phyloP scores from a whole-genome alignment of 73 alveolate species.

The Blepharisma japonicum region DNA sequence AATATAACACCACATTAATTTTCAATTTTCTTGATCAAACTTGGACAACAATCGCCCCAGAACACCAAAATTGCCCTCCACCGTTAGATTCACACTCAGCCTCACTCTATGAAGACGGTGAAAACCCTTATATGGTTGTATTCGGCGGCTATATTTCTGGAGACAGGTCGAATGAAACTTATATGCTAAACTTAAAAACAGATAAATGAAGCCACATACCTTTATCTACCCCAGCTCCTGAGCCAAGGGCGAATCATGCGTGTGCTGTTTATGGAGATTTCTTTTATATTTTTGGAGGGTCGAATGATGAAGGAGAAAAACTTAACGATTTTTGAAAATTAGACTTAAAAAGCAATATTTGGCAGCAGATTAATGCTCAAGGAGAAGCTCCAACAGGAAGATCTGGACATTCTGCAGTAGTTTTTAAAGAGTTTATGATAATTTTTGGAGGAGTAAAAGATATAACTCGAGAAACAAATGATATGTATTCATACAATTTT shows the following conservation, averaged over 20 bases:
- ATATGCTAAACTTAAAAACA: slow-evolving; percentile 34
- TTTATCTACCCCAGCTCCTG: slow-evolving; percentile 33
- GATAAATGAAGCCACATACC: slow-evolving; percentile 43
- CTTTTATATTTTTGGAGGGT: slow-evolving; percentile 45
- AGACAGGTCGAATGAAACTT: slow-evolving; percentile 32
- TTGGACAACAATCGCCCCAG: no score
- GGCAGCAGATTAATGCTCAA: slow-evolving; percentile 36
- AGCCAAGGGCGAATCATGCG: slow-evolving; percentile 43
- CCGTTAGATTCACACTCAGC: slow-evolving; percentile 49
- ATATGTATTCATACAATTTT: slow-evolving; percentile 37
- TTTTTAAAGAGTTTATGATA: slow-evolving; percentile 43
- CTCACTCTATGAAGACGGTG: slow-evolving; percentile 25
- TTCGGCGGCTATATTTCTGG: slow-evolving; percentile 62
- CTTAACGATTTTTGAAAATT: slow-evolving; percentile 54
- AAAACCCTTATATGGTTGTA: slow-evolving; percentile 28
- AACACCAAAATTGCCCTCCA: no score
- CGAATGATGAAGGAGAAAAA: slow-evolving; percentile 48
- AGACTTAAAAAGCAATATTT: slow-evolving; percentile 26
- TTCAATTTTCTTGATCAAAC: no score
- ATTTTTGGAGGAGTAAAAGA: slow-evolving; percentile 66
- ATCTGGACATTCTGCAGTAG: slow-evolving; percentile 53
- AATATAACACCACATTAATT: slow-evolving; percentile 1
- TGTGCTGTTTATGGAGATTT: slow-evolving; percentile 27
- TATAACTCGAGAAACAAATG: slow-evolving; percentile 53
- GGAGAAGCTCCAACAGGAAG: slow-evolving; percentile 33